Evolutionary conservation across 345 rosid species (phyloP), one percentile per base, ranked within the genome.

Genomic region (Acer campestre): DNA sequence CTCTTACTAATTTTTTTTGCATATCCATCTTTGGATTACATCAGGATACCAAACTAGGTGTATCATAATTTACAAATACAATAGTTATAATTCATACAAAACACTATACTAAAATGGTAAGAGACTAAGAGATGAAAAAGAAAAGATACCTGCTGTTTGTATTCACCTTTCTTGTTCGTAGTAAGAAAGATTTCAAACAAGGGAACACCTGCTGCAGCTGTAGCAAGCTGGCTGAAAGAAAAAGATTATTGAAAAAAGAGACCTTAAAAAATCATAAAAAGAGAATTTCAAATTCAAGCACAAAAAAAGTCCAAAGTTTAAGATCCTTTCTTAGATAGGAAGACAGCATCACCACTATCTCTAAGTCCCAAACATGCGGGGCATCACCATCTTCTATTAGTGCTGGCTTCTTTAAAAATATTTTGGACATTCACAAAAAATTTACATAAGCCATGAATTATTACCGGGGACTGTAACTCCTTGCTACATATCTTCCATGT

Each of bases 401-500:
- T 51, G 42, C 55, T 5, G 61, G 23, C 56, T 58, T 68, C 35
- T 25, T 27, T 42, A 29, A 11, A 58, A 68, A 74, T 78, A 58
- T 64, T 74, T 64, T 40, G 40, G 10, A 61, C 42, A 56, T 8
- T 51, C 17, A 53, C 44, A 14, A 38, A 59, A 77, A 27, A 10
- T 27, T 64, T 59, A 23, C 4, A 73, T 35, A 40, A 42, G 53
- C 65, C 29, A 44, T 20, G 53, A 82, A 70, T 31, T 62, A 66
- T 69, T 90, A 95, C 99, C 98, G 87, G 64, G 99, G 96, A 79
- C 89, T 89, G 53, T 89, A 91, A 80, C 92, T 89, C 82, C 93
- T 86, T 23, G 94, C 98, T 10, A 93, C 94, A 87, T 91, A 93
- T 89, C 94, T 90, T 79, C 97, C 99, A 86, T 95, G 96, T 85